A percentile compares a stretch with the other conserved stretches of the same genome.
Evolutionary conservation across 78 protist genomes (phyloP).

Genomic region (Dictyostelium intermedium): DNA sequence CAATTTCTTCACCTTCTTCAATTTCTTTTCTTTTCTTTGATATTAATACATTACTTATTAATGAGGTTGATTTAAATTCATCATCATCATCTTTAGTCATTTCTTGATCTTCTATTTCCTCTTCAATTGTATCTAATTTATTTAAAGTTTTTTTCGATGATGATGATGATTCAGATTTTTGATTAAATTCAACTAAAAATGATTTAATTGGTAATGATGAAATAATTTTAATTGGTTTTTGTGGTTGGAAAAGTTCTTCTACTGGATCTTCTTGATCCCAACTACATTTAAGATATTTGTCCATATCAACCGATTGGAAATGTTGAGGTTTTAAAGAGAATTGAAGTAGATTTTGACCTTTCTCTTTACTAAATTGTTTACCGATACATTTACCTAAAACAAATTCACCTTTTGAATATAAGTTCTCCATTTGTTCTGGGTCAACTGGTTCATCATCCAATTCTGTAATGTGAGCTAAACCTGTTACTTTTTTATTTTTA

Average conservation of each 20-base stretch:
- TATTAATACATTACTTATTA: not conserved
- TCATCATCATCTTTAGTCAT: not conserved
- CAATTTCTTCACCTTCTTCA: conserved; percentile 21
- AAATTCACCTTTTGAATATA: not conserved
- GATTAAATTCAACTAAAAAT: not conserved
- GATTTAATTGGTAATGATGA: not conserved
- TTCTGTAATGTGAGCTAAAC: not conserved
- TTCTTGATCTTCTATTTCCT: not conserved
- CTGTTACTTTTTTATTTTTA: not conserved
- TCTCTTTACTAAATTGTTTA: not conserved
- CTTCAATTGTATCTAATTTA: not conserved
- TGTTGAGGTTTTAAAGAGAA: not conserved
- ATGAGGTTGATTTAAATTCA: not conserved
- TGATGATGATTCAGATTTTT: not conserved
- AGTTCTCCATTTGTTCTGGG: not conserved
- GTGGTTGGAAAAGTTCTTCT: not conserved
- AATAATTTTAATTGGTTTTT: not conserved
- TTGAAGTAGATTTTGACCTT: not conserved
- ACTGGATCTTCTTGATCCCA: conserved; percentile 10
- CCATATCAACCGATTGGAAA: not conserved
- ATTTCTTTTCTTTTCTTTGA: conserved; percentile 6
- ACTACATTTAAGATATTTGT: not conserved
- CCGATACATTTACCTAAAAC: conserved; percentile 16
- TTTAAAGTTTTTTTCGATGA: not conserved
- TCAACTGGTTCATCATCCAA: not conserved